Conservation (phyloP, 805 yeast genomes). For the Wickerhamomyces alni region DNA sequence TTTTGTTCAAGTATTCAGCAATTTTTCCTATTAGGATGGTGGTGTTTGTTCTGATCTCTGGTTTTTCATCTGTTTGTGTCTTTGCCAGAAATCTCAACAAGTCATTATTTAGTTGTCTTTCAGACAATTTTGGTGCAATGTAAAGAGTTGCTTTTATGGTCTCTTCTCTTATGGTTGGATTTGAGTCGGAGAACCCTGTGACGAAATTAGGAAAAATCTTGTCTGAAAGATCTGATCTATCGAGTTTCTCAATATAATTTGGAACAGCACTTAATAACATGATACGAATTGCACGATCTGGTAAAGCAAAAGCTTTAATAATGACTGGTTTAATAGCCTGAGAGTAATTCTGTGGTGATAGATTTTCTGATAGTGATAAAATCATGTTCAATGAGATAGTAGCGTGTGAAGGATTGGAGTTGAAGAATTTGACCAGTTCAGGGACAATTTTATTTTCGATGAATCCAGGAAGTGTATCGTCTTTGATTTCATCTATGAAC, state of each 20-base stretch:
- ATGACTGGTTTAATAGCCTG: constrained; percentile 52
- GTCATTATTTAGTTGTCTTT: constrained; percentile 83
- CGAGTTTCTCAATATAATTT: constrained; percentile 40
- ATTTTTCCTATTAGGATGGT: constrained; percentile 63
- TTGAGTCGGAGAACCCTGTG: constrained; percentile 85
- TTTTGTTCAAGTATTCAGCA: constrained; percentile 48
- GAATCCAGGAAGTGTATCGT: constrained; percentile 43
- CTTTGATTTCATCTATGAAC: constrained; percentile 28
- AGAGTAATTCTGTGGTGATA: constrained; percentile 32
- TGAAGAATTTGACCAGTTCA: constrained; percentile 47
- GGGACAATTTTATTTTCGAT: constrained; percentile 65
- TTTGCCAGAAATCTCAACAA: constrained; percentile 74
- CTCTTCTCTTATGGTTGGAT: constrained; percentile 71
- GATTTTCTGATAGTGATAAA: constrained; percentile 25
- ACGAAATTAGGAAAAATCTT: constrained; percentile 61
- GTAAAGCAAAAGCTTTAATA: constrained; percentile 52
- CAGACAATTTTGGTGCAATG: constrained; percentile 60
- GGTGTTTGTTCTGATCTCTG: constrained; percentile 75
- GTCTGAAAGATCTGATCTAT: constrained; percentile 58
- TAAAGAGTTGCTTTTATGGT: constrained; percentile 61
- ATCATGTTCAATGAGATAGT: constrained; percentile 22
- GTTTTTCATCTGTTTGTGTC: constrained; percentile 69
- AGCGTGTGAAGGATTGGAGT: constrained; percentile 22
- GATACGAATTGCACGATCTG: constrained; percentile 75
- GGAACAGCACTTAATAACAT: constrained; percentile 63